Evolutionary conservation across 75 land plant species (phyloP), one percentile per base, ranked within the genome.

Genomic region (Cupressus sempervirens): DNA sequence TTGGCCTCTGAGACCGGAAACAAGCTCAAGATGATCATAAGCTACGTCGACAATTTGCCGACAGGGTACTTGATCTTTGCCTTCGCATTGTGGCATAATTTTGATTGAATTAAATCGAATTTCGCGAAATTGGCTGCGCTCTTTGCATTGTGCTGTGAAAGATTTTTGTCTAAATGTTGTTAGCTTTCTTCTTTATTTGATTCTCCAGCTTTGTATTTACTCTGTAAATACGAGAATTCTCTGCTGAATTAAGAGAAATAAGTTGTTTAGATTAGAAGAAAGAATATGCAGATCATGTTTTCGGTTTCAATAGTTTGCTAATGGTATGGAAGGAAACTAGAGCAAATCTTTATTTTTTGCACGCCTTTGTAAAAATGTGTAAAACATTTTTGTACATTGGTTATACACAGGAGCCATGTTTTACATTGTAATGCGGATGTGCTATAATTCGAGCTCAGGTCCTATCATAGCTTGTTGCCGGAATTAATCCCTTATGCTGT

Each of bases 1-100:
- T 91, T 96, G 23, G 97, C 93, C 3, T 91, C 93, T 18, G 97
- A 96, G 82, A 94, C 91, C 30, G 97, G 94, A 26, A 96, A 96
- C 88, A 93, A 91, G 88, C 92, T 96, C 84, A 96, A 93, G 89
- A 96, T 96, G 98, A 85, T 96, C 38, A 92, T 96, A 70, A 93
- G 92, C 85, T 96, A 91, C 83, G 94, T 95, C 29, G 96, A 94
- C 87, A 91, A 89, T 81, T 90, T 96, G 53, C 98, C 98, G 13
- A 91, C 95, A 67, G 98, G 98, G 97, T 94, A 91, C 26, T 50
- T 50, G 83, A 23, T 45, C 80, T 36, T 41, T 15, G 29, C 65
- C 23, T 84, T 85, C 80, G 43, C 48, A 36, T 40, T 13, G 0
- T 26, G 29, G 29, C 3, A 11, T 26, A 80, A 23, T 80, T 23